Evolutionary conservation across 1,284 basidiomycete genomes (phyloP), one percentile per base, ranked within the genome.

Genomic region (Trametes pubescens): DNA sequence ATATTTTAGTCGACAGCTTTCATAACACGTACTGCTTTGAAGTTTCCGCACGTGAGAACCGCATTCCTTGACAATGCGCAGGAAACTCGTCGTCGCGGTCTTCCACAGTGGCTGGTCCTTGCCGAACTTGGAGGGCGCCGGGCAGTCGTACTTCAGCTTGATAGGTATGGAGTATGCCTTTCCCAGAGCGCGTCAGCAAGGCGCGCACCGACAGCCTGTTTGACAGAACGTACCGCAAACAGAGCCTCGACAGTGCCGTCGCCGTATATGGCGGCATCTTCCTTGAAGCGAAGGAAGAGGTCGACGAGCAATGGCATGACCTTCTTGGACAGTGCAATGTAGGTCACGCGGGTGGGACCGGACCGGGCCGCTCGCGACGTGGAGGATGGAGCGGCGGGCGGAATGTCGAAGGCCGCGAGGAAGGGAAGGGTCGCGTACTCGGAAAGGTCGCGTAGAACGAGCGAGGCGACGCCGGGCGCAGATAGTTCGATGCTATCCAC

Each of bases 131-230:
- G 90, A 95, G 0, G 96, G 84, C 0, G 91, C 80, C 0, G 96
- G 96, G 74, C 96, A 98, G 51, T 96, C 94, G 71, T 98, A 98
- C 77, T 96, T 97, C 66, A 99, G 81, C 75, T 95, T 95, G 75
- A 98, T 89, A 0, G 96, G 95, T 37, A 97, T 90, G 1, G 92
- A 87, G 70, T 93, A 95, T 0, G 95, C 91, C 93, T 95, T 58
- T 6, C 37, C 54, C 40, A n/a, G 29, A 62, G 22, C 26, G 32
- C 24, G 40, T 65, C 35, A 38, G 34, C 21, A 60, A 49, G 35
- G 37, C 18, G 43, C 21, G 18, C 11, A 38, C 35, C 34, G 8
- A 47, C 48, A 52, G 21, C 13, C 13, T 18, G 34, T 52, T 64
- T 38, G 53, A 43, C 24, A 24, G 16, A 13, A 80, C 89, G 72